Percentiles rank a stretch among this genome's conserved stretches.
Evolutionary conservation across 768 basidiomycete genomes (phyloP).

Genomic region (Lentinula aciculospora): DNA sequence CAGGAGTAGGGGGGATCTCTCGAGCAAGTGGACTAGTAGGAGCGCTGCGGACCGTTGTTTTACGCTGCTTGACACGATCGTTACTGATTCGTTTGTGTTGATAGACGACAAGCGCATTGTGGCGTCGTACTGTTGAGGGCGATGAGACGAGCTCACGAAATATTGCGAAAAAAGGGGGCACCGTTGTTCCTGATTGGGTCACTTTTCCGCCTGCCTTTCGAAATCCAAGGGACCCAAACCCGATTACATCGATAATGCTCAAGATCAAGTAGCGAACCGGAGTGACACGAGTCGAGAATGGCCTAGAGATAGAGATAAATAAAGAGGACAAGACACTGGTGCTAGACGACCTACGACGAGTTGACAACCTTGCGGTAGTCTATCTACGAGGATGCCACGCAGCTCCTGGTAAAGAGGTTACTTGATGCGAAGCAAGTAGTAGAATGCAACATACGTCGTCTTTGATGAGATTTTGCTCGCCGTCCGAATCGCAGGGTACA

Average conservation of each 20-base stretch:
- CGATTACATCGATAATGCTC: constrained; percentile 38
- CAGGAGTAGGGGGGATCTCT: neutral
- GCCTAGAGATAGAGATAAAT: constrained; percentile 13
- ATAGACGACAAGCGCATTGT: constrained; percentile 14
- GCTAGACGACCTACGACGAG: constrained; percentile 24
- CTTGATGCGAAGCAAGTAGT: neutral
- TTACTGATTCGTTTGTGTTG: constrained; percentile 19
- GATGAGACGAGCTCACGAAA: neutral
- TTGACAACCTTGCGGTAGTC: constrained; percentile 28
- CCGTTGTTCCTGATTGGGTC: constrained; percentile 26
- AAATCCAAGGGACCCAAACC: constrained; percentile 41
- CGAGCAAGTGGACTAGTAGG: neutral
- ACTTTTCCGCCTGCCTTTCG: constrained; percentile 33
- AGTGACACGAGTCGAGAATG: constrained; percentile 35
- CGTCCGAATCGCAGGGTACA: constrained; percentile 28
- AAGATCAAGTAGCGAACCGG: constrained; percentile 36
- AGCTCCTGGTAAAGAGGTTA: constrained; percentile 23
- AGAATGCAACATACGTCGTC: constrained; percentile 26
- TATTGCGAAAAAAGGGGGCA: constrained; percentile 11
- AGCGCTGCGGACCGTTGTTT: constrained; percentile 9
- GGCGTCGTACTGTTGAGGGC: neutral
- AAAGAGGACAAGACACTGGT: neutral
- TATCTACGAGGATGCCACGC: constrained; percentile 26
- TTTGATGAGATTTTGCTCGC: constrained; percentile 21
- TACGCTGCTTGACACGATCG: constrained; percentile 13